Base-by-base conservation (phyloP, 1,139 yeast species). In the Yamadazyma pseudoaaseri region DNA sequence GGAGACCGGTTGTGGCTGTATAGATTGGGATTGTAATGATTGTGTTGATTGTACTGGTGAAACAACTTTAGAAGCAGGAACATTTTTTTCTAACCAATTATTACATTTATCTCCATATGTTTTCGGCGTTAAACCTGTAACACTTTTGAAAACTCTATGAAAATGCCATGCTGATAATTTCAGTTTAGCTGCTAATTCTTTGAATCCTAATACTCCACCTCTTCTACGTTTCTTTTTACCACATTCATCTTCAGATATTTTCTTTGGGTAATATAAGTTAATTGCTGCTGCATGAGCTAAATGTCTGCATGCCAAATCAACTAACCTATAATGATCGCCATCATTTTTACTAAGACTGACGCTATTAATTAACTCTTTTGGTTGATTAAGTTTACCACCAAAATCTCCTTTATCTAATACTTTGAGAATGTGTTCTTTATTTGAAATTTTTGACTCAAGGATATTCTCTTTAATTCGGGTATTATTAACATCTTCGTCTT, bases 141-240 rank as follows among this genome's bases (percentile, higher is more conserved):
- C 87, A 26, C 83, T 76, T 57, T 87, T 82, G 65, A 86, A 86
- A 22, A 86, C 95, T 35, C 96, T 68, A 63, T 86, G 96, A 58
- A 86, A 86, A 60, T 86, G 96, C 96, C 96, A 86, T n/a, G 96
- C 95, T 16, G 86, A 77, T 39, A 86, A 70, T 45, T 83, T 85
- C 9, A 90, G 82, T 52, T 86, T 84, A 12, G 87, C 82, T 6
- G 95, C 96, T 53, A 86, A 70, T 56, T 86, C 96, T 57, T 86
- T 85, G 61, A 86, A 86, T 0, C 96, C 96, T 30, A 86, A 64
- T 9, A 86, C 89, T 24, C 95, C 96, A 16, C 96, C 96, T 54
- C 95, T 73, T 65, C 90, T 76, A 52, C 71, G 64, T 50, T 73
- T 65, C 57, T 79, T 79, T 48, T 76, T 73, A 16, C 45, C 43